Percentiles rank a stretch among this genome's conserved stretches.
These are phyloP conservation scores for Diophrys appendiculata DNA, from an alignment of 73 alveolate genomes.

Conservation along the genomic window DNA sequence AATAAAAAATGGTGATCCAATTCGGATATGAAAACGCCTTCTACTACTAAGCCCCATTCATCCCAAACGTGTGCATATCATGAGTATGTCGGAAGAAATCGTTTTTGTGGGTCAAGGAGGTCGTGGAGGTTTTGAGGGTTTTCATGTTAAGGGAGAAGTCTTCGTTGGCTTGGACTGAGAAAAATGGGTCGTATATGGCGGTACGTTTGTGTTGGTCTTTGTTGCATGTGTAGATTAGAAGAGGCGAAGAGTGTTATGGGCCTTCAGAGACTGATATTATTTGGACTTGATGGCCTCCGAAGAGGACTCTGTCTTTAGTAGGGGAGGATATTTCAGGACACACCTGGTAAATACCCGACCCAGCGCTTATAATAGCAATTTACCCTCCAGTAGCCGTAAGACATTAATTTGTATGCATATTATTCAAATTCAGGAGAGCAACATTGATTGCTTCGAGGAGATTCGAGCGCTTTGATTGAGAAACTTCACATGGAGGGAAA, in stretches of 20 bases:
- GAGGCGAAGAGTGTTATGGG: conserved; percentile 40
- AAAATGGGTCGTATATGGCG: conserved; percentile 27
- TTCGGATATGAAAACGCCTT: background rate
- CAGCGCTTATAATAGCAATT: conserved; percentile 51
- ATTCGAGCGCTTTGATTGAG: conserved; percentile 23
- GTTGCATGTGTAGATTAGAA: conserved; percentile 46
- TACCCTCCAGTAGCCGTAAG: conserved; percentile 43
- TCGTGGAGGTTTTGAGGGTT: background rate
- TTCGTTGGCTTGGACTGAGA: background rate
- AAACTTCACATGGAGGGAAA: conserved; percentile 29
- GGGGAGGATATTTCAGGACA: conserved; percentile 59
- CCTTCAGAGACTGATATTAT: conserved; percentile 30
- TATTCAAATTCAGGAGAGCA: conserved; percentile 29
- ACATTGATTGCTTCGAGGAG: conserved; percentile 56
- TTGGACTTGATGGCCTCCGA: conserved; percentile 31
- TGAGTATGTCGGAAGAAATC: background rate
- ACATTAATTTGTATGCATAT: conserved; percentile 35
- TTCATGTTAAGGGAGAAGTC: too few species aligned
- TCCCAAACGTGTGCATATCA: background rate
- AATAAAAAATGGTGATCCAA: background rate
- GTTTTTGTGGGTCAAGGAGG: background rate
- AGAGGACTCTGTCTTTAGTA: conserved; percentile 50
- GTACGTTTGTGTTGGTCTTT: background rate
- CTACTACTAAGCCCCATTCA: background rate
- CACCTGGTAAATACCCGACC: conserved; percentile 54